Conservation (phyloP, 495 filamentous ascomycete species). For the Hypoxylon lienhwacheense region DNA sequence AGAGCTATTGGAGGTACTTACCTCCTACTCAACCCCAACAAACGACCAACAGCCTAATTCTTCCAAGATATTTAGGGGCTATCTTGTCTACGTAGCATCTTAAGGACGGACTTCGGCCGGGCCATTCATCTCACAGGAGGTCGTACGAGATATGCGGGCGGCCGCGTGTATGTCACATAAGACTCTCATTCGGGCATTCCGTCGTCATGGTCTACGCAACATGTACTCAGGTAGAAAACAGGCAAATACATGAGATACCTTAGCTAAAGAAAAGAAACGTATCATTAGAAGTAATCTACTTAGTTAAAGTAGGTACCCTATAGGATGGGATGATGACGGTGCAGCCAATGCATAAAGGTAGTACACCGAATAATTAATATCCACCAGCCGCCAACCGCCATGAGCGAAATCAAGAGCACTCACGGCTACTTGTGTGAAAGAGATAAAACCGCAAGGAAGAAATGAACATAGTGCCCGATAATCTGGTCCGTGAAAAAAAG, state of each 20-base stretch:
- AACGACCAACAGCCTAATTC: neutral
- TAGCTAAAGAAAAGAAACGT: no score
- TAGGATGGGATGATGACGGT: no score
- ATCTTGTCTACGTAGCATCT: neutral
- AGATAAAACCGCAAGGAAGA: neutral
- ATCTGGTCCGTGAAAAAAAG: neutral
- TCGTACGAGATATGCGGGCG: slow-evolving; percentile 16
- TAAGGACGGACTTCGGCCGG: neutral
- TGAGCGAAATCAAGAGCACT: no score
- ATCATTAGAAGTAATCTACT: no score
- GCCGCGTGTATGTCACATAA: slow-evolving; percentile 14
- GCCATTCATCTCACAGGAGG: slow-evolving; percentile 1
- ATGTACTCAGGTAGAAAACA: neutral
- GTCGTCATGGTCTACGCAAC: neutral
- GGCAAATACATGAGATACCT: neutral
- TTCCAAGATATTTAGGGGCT: neutral
- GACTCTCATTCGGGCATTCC: slow-evolving; percentile 13
- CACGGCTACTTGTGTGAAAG: no score
- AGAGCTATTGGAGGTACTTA: no score
- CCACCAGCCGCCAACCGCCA: no score
- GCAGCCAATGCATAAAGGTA: no score
- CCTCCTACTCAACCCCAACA: neutral
- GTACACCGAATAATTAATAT: no score
- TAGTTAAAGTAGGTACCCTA: no score
- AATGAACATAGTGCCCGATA: neutral